A percentile compares a stretch with the other conserved stretches of the same genome.
These are phyloP conservation scores for Castanospermum australe DNA, from an alignment of 306 rosid genomes.

Conservation along the genomic window DNA sequence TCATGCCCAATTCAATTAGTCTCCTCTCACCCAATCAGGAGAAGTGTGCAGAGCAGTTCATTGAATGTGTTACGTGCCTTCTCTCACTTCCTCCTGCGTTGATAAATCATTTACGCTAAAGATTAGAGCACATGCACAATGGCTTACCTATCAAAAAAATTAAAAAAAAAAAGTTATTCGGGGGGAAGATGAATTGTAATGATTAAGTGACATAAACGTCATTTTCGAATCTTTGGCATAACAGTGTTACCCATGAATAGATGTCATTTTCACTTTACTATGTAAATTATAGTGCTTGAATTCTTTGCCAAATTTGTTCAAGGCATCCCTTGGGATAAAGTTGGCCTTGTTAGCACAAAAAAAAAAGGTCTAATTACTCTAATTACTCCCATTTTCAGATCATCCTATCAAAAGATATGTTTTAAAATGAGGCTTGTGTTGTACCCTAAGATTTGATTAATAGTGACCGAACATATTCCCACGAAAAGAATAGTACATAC, in stretches of 20 bases:
- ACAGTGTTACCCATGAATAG: background rate
- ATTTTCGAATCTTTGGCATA: conserved; percentile 18
- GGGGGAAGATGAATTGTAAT: conserved; percentile 16
- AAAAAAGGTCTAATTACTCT: background rate
- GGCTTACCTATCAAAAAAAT: background rate
- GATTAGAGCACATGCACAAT: conserved; percentile 19
- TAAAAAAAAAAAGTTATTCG: background rate
- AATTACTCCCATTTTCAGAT: background rate
- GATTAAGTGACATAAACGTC: conserved; percentile 19
- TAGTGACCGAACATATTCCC: background rate
- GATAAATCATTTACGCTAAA: background rate
- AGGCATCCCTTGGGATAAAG: background rate
- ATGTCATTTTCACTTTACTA: conserved; percentile 28
- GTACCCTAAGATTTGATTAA: too few species aligned
- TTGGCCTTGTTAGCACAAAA: background rate
- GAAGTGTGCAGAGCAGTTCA: conserved; percentile 22
- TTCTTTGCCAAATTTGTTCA: background rate
- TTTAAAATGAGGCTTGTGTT: background rate
- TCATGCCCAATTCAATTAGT: background rate
- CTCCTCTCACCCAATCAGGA: conserved; percentile 6
- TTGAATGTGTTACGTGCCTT: conserved; percentile 13
- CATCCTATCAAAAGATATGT: background rate
- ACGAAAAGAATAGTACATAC: background rate
- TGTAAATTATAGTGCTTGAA: background rate
- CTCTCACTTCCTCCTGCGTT: background rate